These are phyloP conservation scores for Calonectria ilicicola DNA, from an alignment of 2,329 filamentous ascomycete genomes.

Conservation along the genomic window DNA sequence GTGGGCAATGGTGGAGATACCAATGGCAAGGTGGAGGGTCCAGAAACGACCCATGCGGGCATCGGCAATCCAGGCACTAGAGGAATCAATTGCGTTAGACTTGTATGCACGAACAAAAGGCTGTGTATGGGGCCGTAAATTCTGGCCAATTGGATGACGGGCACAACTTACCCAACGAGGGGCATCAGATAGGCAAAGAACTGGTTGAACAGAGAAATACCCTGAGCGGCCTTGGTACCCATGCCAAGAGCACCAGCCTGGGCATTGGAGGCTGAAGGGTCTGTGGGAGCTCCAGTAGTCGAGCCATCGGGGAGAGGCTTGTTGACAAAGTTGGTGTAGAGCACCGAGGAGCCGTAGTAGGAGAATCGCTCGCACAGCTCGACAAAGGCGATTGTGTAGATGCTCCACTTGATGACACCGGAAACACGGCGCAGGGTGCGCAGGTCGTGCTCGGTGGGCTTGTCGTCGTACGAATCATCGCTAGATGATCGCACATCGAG, in stretches of 20 bases:
- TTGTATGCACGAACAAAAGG: too few relatives aligned
- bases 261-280: conserved; percentile 38
- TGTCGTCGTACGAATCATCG: conserved; percentile 46
- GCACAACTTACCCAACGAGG: conserved; percentile 60
- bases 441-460: conserved; percentile 72
- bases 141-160: conserved; percentile 35
- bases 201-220: conserved; percentile 64
- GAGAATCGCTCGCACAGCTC: conserved; percentile 83
- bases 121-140: background rate
- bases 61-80: conserved; percentile 70
- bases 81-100: background rate
- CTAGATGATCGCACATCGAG: conserved; percentile 36
- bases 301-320: conserved; percentile 65
- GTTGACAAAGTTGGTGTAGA: conserved; percentile 77
- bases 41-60: conserved; percentile 79
- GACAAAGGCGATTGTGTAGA: conserved; percentile 78
- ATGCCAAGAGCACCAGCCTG: conserved; percentile 67
- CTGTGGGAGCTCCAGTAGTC: conserved; percentile 61
- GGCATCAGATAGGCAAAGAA: conserved; percentile 74
- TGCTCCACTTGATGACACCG: conserved; percentile 72
- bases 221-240: conserved; percentile 67
- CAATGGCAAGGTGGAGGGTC: conserved; percentile 77
- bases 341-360: conserved; percentile 78
- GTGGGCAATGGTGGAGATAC: conserved; percentile 74
- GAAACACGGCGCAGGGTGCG: conserved; percentile 72